Percentiles rank a stretch among this genome's conserved stretches.
Conservation (phyloP, 306 rosid species). For the Pyrus bretschneideri region DNA sequence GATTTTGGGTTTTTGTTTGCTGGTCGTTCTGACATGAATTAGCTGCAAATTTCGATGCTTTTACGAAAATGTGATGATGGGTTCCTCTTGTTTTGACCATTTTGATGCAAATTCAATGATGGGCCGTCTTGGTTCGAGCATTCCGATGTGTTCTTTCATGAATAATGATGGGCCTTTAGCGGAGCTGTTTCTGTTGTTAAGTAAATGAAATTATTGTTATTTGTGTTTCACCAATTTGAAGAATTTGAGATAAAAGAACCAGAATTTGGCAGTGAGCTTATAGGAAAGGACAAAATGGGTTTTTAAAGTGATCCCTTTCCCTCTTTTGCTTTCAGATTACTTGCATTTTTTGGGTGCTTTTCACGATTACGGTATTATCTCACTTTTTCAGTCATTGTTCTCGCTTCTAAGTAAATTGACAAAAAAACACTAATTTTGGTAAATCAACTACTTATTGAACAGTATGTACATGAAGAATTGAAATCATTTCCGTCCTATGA, state of each 20-base stretch:
- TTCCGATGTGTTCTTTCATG: not conserved
- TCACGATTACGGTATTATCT: not conserved
- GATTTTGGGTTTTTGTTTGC: constrained; percentile 5
- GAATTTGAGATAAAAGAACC: not conserved
- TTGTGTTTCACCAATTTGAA: not conserved
- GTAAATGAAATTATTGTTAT: not conserved
- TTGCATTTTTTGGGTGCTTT: not conserved
- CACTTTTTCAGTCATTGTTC: not conserved
- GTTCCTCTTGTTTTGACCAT: not conserved
- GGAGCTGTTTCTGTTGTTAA: not conserved
- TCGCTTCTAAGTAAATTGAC: not conserved
- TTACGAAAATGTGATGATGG: not conserved
- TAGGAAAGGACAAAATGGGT: not conserved
- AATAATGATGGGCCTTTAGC: not conserved
- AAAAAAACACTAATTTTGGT: not conserved
- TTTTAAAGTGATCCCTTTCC: not conserved
- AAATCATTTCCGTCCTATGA: not conserved
- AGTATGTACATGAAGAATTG: not conserved
- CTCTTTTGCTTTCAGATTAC: not conserved
- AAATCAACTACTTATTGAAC: not conserved
- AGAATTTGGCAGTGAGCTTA: not conserved
- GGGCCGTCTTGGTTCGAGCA: not conserved
- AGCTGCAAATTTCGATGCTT: not conserved
- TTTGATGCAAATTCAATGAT: not conserved
- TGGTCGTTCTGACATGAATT: not conserved